Conservation (phyloP, 2,329 filamentous ascomycete genomes). For the Chaetothyriales sp. region DNA sequence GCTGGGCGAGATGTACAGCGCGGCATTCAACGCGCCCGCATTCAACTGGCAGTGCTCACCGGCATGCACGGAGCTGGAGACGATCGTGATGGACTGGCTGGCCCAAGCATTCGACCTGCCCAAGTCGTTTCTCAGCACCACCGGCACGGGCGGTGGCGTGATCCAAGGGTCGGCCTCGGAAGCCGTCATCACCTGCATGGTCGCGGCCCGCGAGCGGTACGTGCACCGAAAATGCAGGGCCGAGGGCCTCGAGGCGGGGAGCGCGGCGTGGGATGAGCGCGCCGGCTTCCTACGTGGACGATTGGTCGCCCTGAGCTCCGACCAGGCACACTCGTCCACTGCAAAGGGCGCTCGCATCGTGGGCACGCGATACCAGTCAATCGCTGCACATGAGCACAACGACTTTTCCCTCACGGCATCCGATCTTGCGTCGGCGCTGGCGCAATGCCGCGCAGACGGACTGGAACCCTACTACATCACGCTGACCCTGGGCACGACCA, state of each 20-base stretch:
- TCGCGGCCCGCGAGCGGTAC: conserved; percentile 72
- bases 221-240: conserved; percentile 46
- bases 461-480: conserved; percentile 80
- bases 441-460: conserved; percentile 51
- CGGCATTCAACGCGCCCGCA: conserved; percentile 74
- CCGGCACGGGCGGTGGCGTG: conserved; percentile 58
- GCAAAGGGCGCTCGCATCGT: conserved; percentile 79
- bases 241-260: conserved; percentile 31
- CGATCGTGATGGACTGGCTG: conserved; percentile 83
- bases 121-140: conserved; percentile 57
- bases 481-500: conserved; percentile 71
- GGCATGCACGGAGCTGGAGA: conserved; percentile 85
- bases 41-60: conserved; percentile 98
- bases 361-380: conserved; percentile 63
- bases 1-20: conserved; percentile 82
- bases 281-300: conserved; percentile 52
- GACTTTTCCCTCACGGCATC: conserved; percentile 58
- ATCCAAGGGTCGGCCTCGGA: conserved; percentile 87
- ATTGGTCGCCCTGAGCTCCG: conserved; percentile 68
- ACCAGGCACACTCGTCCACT: conserved; percentile 68
- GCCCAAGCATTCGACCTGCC: conserved; percentile 63
- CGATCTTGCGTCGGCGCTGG: conserved; percentile 48
- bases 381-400: conserved; percentile 49
- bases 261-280: conserved; percentile 53
- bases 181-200: conserved; percentile 72